A percentile compares a stretch with the other conserved stretches of the same genome.
Evolutionary conservation across 1,284 basidiomycete genomes (phyloP).

Genomic region (Rhodotorula sp.): DNA sequence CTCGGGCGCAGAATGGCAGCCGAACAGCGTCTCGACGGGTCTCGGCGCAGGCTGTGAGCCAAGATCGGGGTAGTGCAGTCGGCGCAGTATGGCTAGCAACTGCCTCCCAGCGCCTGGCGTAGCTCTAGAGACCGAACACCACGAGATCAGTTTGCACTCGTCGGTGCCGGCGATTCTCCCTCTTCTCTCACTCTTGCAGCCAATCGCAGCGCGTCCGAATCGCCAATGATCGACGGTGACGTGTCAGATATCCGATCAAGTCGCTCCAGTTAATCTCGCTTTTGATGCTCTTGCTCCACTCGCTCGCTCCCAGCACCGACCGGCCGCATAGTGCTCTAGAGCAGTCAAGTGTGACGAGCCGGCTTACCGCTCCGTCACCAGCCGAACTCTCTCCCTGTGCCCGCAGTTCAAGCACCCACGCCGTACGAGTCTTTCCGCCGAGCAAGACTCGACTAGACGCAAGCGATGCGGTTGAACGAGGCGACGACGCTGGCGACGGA

Average conservation of each 20-base stretch:
- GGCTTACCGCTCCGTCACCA: too few species aligned
- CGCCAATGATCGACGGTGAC: neutral
- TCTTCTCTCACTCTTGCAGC: neutral
- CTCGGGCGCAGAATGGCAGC: neutral
- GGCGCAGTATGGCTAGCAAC: too few species aligned
- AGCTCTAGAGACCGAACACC: neutral
- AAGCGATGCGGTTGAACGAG: conserved; percentile 66
- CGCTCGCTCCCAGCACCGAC: too few species aligned
- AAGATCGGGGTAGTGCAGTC: neutral
- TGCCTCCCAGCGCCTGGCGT: too few species aligned
- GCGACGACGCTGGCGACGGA: conserved; percentile 62
- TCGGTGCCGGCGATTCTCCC: neutral
- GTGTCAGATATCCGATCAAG: neutral
- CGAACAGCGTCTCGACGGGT: neutral
- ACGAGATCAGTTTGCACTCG: neutral
- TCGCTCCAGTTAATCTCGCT: neutral
- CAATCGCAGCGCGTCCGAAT: neutral
- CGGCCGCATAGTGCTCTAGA: too few species aligned
- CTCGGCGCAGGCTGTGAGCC: neutral
- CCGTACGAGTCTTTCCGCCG: too few species aligned
- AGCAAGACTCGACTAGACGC: neutral
- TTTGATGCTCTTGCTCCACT: too few species aligned
- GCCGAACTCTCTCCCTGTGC: too few species aligned
- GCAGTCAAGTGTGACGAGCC: too few species aligned
- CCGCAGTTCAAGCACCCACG: too few species aligned